These are phyloP conservation scores for Leucoagaricus sp. DNA, from an alignment of 1,284 basidiomycete species.

Conservation along the genomic window DNA sequence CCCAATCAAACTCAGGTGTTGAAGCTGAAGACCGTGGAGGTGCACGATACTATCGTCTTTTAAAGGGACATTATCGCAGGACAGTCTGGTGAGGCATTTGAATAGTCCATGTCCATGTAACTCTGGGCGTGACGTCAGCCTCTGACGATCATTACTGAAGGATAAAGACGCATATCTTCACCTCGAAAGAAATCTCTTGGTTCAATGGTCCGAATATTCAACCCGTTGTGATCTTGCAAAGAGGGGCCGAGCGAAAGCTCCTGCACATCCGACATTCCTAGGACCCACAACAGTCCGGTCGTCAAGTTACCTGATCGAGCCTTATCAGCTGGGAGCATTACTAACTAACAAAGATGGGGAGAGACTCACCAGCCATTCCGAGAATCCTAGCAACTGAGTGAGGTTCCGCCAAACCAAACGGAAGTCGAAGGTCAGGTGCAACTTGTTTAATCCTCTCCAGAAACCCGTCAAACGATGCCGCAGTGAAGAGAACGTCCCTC, in stretches of 20 bases:
- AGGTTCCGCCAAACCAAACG: not conserved
- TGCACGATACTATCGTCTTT: constrained; percentile 49
- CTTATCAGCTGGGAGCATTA: not conserved
- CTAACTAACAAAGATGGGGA: not conserved
- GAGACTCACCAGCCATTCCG: constrained; percentile 4
- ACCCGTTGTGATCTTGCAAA: not conserved
- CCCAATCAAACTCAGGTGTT: constrained; percentile 49
- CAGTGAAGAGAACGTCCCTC: not conserved
- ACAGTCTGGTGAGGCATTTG: constrained; percentile 47
- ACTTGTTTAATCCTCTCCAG: not conserved
- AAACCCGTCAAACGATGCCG: not conserved
- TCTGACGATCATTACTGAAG: not conserved
- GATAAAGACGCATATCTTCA: not conserved
- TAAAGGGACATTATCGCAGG: constrained; percentile 45
- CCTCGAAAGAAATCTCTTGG: constrained; percentile 7
- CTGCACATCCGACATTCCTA: constrained; percentile 1
- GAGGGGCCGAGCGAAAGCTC: constrained; percentile 4
- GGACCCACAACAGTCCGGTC: not conserved
- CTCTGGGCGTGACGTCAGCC: constrained; percentile 32
- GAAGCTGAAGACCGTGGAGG: constrained; percentile 56
- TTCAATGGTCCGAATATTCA: not conserved
- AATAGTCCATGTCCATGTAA: constrained; percentile 55
- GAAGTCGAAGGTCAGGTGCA: constrained; percentile 1
- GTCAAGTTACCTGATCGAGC: not conserved
- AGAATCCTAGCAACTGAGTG: not conserved